Percentiles rank a stretch among this genome's conserved stretches.
These are phyloP conservation scores for Kurtzmaniella quercitrusa DNA, from an alignment of 1,139 yeast species.

Conservation along the genomic window DNA sequence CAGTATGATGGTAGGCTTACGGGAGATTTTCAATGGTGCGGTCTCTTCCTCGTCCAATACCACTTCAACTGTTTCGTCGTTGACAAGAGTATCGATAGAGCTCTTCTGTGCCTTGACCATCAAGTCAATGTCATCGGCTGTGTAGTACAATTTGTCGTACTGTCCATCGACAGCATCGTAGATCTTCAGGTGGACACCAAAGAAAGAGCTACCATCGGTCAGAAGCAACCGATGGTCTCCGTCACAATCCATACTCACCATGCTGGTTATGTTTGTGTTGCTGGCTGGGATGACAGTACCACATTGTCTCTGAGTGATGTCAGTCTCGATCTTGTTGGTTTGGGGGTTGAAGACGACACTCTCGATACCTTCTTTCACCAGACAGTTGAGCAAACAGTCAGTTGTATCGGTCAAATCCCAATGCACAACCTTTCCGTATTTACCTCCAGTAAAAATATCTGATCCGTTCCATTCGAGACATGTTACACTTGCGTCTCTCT, in stretches of 20 bases:
- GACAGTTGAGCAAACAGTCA: constrained; percentile 32
- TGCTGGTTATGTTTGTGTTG: constrained; percentile 43
- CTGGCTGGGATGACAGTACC: constrained; percentile 61
- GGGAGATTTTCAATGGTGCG: constrained; percentile 24
- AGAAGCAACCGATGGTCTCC: constrained; percentile 40
- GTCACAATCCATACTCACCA: constrained; percentile 27
- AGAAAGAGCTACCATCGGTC: constrained; percentile 50
- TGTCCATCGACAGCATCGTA: constrained; percentile 28
- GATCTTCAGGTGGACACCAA: constrained; percentile 50
- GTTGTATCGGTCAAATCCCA: constrained; percentile 53
- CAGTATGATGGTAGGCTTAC: constrained; percentile 12
- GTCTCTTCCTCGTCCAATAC: constrained; percentile 6
- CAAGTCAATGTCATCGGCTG: constrained; percentile 28
- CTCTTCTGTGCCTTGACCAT: constrained; percentile 15
- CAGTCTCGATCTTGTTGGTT: constrained; percentile 27
- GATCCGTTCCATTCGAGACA: constrained; percentile 60
- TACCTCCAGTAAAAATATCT: constrained; percentile 61
- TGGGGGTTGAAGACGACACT: constrained; percentile 36
- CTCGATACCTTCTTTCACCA: constrained; percentile 44
- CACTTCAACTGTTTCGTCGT: constrained; percentile 1
- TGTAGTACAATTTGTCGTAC: constrained; percentile 27
- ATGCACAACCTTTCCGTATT: constrained; percentile 68
- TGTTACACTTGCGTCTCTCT: constrained; percentile 33
- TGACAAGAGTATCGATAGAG: constrained; percentile 28
- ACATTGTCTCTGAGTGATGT: constrained; percentile 46